Evolutionary conservation across 345 rosid genomes (phyloP).

Genomic region (Microcos paniculata): DNA sequence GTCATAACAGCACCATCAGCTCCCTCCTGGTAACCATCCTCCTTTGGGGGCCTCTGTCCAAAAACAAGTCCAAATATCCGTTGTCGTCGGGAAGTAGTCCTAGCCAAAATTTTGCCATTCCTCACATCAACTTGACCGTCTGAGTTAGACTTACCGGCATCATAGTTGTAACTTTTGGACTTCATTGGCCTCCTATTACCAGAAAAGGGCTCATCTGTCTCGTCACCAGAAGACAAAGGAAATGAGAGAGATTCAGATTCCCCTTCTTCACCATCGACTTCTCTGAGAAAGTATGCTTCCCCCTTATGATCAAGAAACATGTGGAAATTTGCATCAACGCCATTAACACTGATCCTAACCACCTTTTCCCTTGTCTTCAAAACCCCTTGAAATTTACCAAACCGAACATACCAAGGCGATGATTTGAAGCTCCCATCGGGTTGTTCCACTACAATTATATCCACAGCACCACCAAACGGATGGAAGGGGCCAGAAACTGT

Average conservation of each 20-base stretch:
- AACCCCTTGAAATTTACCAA: slow-evolving; percentile 98
- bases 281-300: slow-evolving; percentile 84
- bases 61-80: slow-evolving; percentile 67
- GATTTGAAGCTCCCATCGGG: slow-evolving; percentile 93
- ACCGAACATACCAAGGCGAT: slow-evolving; percentile 95
- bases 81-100: slow-evolving; percentile 42
- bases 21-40: slow-evolving; percentile 31
- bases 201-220: slow-evolving; percentile 37
- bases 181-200: slow-evolving; percentile 36
- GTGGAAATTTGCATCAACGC: slow-evolving; percentile 58
- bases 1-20: slow-evolving; percentile 27
- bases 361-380: slow-evolving; percentile 64
- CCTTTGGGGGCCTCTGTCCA: slow-evolving; percentile 56
- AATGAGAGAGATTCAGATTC: slow-evolving; percentile 44
- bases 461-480: slow-evolving; percentile 98
- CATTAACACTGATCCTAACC: slow-evolving; percentile 71
- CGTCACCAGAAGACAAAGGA: slow-evolving; percentile 61
- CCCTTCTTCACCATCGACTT: slow-evolving; percentile 49
- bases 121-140: slow-evolving; percentile 25
- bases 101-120: slow-evolving; percentile 40
- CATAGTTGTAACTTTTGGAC: slow-evolving; percentile 52
- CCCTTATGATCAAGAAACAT: slow-evolving; percentile 91
- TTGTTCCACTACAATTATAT: slow-evolving; percentile 89
- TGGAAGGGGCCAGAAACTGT: slow-evolving; percentile 87
- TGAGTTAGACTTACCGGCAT: slow-evolving; percentile 27